A percentile compares a stretch with the other conserved stretches of the same genome.
These are phyloP conservation scores for Mucor circinelloides DNA, from an alignment of 371 early-diverging fungal genomes.

Conservation along the genomic window DNA sequence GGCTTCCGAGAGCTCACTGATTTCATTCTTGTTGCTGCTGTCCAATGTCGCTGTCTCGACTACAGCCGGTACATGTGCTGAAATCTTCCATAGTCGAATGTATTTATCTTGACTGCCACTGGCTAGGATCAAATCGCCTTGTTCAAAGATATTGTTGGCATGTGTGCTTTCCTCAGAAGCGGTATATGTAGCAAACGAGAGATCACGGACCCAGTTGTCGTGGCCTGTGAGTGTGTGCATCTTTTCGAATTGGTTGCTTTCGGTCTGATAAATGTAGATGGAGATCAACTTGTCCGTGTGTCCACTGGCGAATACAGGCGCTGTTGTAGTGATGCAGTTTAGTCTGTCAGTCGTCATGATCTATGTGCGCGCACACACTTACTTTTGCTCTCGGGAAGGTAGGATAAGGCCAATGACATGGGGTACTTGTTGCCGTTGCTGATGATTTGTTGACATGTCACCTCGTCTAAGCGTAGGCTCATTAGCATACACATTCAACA, in stretches of 20 bases:
- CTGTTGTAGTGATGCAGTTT: conserved; percentile 21
- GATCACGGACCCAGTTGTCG: conserved; percentile 90
- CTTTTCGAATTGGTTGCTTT: conserved; percentile 57
- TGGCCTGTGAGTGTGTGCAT: conserved; percentile 81
- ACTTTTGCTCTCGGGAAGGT: conserved; percentile 66
- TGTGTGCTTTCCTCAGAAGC: conserved; percentile 26
- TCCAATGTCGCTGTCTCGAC: not conserved
- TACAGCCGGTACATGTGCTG: conserved; percentile 32
- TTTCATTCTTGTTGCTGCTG: conserved; percentile 3
- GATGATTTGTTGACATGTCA: conserved; percentile 68
- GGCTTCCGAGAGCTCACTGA: conserved; percentile 54
- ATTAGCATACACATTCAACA: not conserved
- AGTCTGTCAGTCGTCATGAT: not conserved
- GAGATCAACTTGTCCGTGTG: conserved; percentile 74
- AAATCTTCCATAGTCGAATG: conserved; percentile 89
- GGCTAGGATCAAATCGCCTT: conserved; percentile 85
- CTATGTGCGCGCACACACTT: not conserved
- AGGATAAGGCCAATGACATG: conserved; percentile 71
- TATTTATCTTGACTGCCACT: conserved; percentile 92
- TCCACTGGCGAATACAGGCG: conserved; percentile 73
- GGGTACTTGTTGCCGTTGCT: conserved; percentile 72
- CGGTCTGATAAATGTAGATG: conserved; percentile 55
- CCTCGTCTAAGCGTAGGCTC: conserved; percentile 43
- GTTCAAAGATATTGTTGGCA: conserved; percentile 55
- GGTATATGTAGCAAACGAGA: conserved; percentile 75